phyloP scores from a whole-genome alignment of 208 protist species.

The Wallacemonas sp. region DNA sequence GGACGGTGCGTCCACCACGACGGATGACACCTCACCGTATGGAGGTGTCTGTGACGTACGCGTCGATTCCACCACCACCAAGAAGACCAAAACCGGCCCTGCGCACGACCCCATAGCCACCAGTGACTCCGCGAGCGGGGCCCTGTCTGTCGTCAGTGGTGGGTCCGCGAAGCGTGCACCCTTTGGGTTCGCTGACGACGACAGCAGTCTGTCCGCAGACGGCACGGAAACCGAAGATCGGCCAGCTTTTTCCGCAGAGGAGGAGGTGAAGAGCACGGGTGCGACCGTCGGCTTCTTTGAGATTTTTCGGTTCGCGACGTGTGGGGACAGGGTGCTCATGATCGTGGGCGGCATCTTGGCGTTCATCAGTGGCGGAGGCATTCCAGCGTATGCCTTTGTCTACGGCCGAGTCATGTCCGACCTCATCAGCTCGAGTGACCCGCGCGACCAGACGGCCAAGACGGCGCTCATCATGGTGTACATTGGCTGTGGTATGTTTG shows the following conservation, averaged over 20 bases:
- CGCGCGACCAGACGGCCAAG: slow-evolving; percentile 26
- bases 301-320: slow-evolving; percentile 49
- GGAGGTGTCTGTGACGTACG: neutral
- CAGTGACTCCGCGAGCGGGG: too few species aligned
- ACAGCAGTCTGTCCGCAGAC: neutral
- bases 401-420: slow-evolving; percentile 69
- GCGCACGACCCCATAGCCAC: too few species aligned
- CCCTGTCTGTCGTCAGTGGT: too few species aligned
- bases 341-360: slow-evolving; percentile 37
- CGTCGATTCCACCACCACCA: too few species aligned
- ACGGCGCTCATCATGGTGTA: slow-evolving; percentile 69
- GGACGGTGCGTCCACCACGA: neutral
- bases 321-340: slow-evolving; percentile 37
- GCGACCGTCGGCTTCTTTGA: slow-evolving; percentile 5
- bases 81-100: too few species aligned
- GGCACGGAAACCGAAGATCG: neutral
- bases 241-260: slow-evolving; percentile 22
- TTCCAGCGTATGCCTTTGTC: slow-evolving; percentile 70
- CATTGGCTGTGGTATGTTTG: slow-evolving; percentile 43
- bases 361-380: slow-evolving; percentile 30
- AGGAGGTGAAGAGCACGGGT: slow-evolving; percentile 2
- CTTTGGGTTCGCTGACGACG: neutral
- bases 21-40: neutral
- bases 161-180: neutral
- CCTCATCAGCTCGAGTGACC: slow-evolving; percentile 31